Conservation (phyloP, 331 rosid species). For the Acacia pycnantha region DNA sequence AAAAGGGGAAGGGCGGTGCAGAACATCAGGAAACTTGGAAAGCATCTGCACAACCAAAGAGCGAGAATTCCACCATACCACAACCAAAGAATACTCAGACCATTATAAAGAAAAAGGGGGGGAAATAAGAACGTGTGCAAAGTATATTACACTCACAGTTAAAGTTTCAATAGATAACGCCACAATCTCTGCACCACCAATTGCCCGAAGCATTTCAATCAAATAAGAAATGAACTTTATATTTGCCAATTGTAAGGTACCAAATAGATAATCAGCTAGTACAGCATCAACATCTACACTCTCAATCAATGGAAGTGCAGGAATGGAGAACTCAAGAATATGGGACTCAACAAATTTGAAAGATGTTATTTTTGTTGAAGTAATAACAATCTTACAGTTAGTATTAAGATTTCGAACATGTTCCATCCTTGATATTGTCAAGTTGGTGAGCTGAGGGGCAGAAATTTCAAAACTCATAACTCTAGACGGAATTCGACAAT, state of each 20-base stretch:
- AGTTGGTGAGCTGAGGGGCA: constrained; percentile 11
- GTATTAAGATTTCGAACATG: neutral
- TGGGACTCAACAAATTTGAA: constrained; percentile 18
- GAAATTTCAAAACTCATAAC: constrained; percentile 10
- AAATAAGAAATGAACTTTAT: neutral
- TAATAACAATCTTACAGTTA: constrained; percentile 9
- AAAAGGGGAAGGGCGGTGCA: neutral
- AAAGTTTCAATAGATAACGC: constrained; percentile 6
- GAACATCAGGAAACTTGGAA: constrained; percentile 7
- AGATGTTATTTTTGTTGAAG: constrained; percentile 8
- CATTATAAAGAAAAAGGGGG: neutral
- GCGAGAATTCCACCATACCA: neutral
- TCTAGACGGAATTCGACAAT: constrained; percentile 28
- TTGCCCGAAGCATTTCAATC: constrained; percentile 19
- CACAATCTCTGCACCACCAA: constrained; percentile 21
- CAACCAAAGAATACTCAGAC: neutral
- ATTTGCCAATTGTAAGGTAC: neutral
- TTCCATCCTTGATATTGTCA: constrained; percentile 21
- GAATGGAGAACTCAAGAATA: constrained; percentile 4
- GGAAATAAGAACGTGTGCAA: neutral
- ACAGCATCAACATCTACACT: constrained; percentile 1
- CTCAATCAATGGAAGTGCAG: constrained; percentile 1
- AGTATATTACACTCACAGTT: constrained; percentile 4
- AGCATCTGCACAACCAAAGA: constrained; percentile 20
- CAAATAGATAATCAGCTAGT: neutral